Evolutionary conservation across 371 early-diverging fungal genomes (phyloP), one percentile per base, ranked within the genome.

Genomic region (Rhizopus arrhizus): DNA sequence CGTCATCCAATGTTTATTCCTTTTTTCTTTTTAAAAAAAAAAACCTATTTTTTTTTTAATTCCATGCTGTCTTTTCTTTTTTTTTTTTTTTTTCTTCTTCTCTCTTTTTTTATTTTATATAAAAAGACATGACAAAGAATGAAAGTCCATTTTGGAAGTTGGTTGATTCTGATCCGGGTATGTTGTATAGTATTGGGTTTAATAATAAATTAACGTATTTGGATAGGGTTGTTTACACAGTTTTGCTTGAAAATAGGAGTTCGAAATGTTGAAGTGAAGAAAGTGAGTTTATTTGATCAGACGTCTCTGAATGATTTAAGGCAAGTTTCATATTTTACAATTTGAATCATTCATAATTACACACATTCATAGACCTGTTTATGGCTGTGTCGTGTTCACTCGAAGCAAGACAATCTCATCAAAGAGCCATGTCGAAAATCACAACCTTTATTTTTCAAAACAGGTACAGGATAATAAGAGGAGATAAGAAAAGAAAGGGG

Each of bases 201-300:
- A 4, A 36, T 13, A 0, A 31, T 46, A 3, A 13, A 15, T 29
- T 32, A 35, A 41, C 28, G 3, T 13, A 1, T 36, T 53, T 16
- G 16, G 5, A 35, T 45, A 69, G 69, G 54, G 9, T 38, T 43
- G 8, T 64, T 69, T 12, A 61, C 69, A 41, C 41, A 55, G 33
- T 47, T 69, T 13, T 69, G 69, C 22, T 54, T 58, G 22, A 43
- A 49, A 42, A 64, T 69, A 34, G 69, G 69, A 38, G 65, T 61
- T 15, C 35, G 45, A 45, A 55, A 54, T 22, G 49, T 69, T 43
- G 60, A 69, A 41, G 65, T 69, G 15, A 58, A 69, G 33, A 50
- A 57, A 46, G 7, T 68, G 29, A n/a, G 42, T 10, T 29, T 47
- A 35, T 29, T 54, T 16, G 55, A 61, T 31, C 48, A 41, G 57